Percentiles rank a stretch among this genome's conserved stretches.
These are phyloP conservation scores for Coprinopsis sp. DNA, from an alignment of 768 basidiomycete genomes.

Conservation along the genomic window DNA sequence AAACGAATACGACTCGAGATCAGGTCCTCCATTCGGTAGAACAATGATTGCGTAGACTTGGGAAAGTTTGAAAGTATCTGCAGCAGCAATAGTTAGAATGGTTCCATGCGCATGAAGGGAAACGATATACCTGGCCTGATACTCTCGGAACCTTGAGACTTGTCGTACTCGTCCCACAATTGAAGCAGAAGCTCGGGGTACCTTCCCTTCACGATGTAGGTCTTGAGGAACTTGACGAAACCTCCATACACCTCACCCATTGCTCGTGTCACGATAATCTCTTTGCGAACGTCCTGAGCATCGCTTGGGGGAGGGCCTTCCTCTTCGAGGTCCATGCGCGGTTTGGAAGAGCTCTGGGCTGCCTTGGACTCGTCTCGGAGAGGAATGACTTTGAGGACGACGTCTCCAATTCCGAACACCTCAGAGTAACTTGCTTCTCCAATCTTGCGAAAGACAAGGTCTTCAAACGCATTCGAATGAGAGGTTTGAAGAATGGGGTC, in stretches of 20 bases:
- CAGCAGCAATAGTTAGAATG: not conserved
- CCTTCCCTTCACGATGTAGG: slow-evolving; percentile 80
- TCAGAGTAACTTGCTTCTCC: slow-evolving; percentile 98
- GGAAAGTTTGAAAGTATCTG: slow-evolving; percentile 69
- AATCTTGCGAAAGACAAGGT: slow-evolving; percentile 65
- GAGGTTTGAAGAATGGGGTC: slow-evolving; percentile 55
- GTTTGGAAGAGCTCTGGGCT: slow-evolving; percentile 3
- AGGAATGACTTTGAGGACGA: slow-evolving; percentile 90
- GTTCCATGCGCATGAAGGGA: slow-evolving; percentile 2
- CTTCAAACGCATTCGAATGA: slow-evolving; percentile 12
- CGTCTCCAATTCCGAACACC: slow-evolving; percentile 85
- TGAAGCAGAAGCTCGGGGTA: slow-evolving; percentile 78
- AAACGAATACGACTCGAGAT: slow-evolving; percentile 85
- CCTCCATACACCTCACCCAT: slow-evolving; percentile 75
- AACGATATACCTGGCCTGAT: slow-evolving; percentile 66
- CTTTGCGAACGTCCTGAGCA: slow-evolving; percentile 71
- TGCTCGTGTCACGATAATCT: slow-evolving; percentile 69
- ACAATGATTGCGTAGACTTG: slow-evolving; percentile 91
- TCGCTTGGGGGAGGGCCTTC: slow-evolving; percentile 70
- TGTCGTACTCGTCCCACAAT: slow-evolving; percentile 84
- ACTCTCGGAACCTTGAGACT: slow-evolving; percentile 74
- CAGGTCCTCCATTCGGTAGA: slow-evolving; percentile 84
- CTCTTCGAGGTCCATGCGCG: slow-evolving; percentile 20
- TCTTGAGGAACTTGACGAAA: slow-evolving; percentile 76
- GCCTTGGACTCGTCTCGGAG: slow-evolving; percentile 47